Evolutionary conservation across 441 rosid species (phyloP).

Genomic region (Geranium incanum): DNA sequence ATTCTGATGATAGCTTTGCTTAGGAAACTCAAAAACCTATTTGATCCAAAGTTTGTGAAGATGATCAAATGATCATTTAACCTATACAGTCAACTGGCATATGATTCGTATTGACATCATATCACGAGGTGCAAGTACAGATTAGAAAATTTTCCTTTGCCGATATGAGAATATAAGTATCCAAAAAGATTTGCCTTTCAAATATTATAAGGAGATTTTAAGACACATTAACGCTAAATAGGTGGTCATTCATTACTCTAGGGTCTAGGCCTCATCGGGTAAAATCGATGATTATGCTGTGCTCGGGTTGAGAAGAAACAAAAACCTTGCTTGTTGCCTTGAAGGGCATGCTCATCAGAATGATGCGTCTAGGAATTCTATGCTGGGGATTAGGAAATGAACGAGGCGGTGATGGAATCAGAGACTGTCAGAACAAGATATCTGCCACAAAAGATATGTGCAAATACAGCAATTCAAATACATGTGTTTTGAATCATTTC

Average conservation of each 20-base stretch:
- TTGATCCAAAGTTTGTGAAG: too few relatives aligned
- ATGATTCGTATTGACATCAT: too few relatives aligned
- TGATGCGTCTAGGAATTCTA: conserved; percentile 28
- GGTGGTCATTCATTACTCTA: conserved; percentile 35
- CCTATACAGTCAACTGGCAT: too few relatives aligned
- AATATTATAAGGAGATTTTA: conserved; percentile 27
- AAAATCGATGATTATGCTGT: conserved; percentile 19
- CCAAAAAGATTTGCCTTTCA: conserved; percentile 16
- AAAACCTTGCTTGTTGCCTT: conserved; percentile 18
- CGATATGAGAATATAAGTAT: neutral
- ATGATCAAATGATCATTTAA: too few relatives aligned
- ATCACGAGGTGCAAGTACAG: too few relatives aligned
- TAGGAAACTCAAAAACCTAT: too few relatives aligned
- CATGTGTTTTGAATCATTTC: conserved; percentile 12
- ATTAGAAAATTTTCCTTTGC: too few relatives aligned
- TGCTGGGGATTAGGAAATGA: conserved; percentile 27
- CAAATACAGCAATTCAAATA: conserved; percentile 2
- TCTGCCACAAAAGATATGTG: conserved; percentile 36
- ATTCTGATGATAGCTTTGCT: too few relatives aligned
- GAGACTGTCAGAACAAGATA: conserved; percentile 35
- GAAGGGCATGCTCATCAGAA: conserved; percentile 13
- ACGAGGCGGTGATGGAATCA: conserved; percentile 37
- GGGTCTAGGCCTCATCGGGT: conserved; percentile 39
- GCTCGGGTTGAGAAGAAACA: conserved; percentile 11
- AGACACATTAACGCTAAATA: conserved; percentile 39